A percentile compares a stretch with the other conserved stretches of the same genome.
Evolutionary conservation across 139 green algal genomes (phyloP).

Genomic region (Eudorina sp.): DNA sequence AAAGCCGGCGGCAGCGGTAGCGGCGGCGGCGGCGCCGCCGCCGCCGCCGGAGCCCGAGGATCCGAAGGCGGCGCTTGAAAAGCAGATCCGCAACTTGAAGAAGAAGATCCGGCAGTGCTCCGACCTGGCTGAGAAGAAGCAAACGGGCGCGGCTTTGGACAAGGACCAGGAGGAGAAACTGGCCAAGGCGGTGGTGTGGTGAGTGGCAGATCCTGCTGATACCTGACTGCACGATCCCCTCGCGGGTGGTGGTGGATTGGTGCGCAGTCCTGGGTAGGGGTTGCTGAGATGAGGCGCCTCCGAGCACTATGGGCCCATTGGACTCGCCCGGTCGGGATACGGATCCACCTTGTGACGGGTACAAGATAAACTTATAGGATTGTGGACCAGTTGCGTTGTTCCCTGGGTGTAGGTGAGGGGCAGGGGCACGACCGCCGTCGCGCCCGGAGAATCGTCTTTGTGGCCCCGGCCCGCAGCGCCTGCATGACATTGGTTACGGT

Average conservation of each 20-base stretch:
- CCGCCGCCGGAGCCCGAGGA: constrained; percentile 46
- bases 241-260: neutral
- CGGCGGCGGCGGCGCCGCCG: constrained; percentile 4
- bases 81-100: constrained; percentile 71
- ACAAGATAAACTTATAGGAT: too few species aligned
- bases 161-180: constrained; percentile 70
- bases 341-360: too few species aligned
- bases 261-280: too few species aligned
- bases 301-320: too few species aligned
- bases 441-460: too few species aligned
- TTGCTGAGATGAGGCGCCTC: too few species aligned
- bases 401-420: neutral
- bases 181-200: constrained; percentile 56
- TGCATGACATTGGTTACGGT: neutral
- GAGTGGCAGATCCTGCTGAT: constrained; percentile 1
- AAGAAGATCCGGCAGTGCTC: constrained; percentile 79
- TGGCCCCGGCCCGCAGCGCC: neutral
- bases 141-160: constrained; percentile 57
- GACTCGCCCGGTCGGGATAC: too few species aligned
- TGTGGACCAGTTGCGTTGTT: neutral
- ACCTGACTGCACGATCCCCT: neutral
- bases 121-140: constrained; percentile 51
- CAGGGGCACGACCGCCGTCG: too few species aligned
- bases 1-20: neutral
- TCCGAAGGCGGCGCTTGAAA: constrained; percentile 66